Base-by-base conservation (phyloP, 1,139 yeast species). In the Trichomonascaceae sp. region DNA sequence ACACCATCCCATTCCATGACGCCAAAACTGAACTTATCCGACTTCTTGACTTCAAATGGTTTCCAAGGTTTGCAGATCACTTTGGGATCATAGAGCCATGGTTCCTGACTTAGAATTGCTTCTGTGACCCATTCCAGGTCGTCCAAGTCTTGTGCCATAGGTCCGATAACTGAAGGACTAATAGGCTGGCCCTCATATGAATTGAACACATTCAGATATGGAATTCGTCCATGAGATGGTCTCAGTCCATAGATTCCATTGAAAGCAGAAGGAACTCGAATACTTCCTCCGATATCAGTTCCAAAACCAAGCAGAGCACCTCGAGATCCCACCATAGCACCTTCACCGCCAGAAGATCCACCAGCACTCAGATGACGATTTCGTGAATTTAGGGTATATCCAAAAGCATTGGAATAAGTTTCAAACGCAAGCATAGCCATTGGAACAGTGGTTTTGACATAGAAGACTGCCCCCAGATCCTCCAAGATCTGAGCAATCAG, bases 291-390 rank as follows among this genome's bases (percentile, higher is more conserved):
- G 61, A 86, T 85, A 68, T 86, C 95, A 45, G 87, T 79, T 18
- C 93, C 93, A 55, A 85, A 75, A 47, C 91, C 91, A 45, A 85
- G 59, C 1, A 81, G 75, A 32, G 87, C 80, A 1, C 79, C 81
- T 47, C 83, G 81, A 38, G 55, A 24, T 2, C 58, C 63, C 1
- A 58, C 49, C 60, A 83, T 67, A 0, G 90, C 80, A 60, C 91
- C 90, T 68, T 85, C 93, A 61, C 95, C 95, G 38, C 87, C 83
- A 1, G 89, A 83, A 0, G 89, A 83, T 10, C 95, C 95, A 58
- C 86, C 86, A 3, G 83, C 75, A 17, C 83, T 76, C 56, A 81
- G 66, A 13, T 75, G 66, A 3, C 81, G 72, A 61, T 82, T 82
- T 62, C 69, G 67, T 0, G 85, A 80, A 64, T 82, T 82, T 58